Conservation (phyloP, 345 rosid species). For the Melaleuca quinquenervia region DNA sequence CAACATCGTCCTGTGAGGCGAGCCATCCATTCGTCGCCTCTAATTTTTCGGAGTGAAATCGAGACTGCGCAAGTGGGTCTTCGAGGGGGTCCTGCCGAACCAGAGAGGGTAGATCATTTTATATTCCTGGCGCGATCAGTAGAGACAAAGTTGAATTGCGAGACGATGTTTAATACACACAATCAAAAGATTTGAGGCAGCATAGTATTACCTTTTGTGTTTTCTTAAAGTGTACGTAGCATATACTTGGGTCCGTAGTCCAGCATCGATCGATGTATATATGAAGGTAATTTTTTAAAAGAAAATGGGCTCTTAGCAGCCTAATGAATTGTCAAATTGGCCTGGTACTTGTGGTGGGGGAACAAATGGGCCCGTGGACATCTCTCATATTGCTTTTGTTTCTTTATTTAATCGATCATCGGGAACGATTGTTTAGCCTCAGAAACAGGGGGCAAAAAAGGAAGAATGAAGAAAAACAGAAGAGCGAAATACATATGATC, state of each 20-base stretch:
- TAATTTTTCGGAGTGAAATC: background rate
- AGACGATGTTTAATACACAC: background rate
- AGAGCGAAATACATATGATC: background rate
- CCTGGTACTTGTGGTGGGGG: background rate
- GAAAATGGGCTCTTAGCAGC: background rate
- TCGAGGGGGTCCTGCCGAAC: background rate
- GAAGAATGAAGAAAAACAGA: background rate
- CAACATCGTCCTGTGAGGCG: background rate
- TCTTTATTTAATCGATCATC: background rate
- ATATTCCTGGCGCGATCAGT: background rate
- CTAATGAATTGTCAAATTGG: background rate
- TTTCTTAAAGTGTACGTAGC: background rate
- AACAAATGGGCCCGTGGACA: background rate
- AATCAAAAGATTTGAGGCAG: background rate
- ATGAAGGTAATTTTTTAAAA: background rate
- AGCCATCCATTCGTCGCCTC: background rate
- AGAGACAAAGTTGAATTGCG: background rate
- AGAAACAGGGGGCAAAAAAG: background rate
- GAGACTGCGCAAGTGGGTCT: background rate
- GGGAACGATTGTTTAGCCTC: background rate
- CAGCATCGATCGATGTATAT: background rate
- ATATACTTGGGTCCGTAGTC: background rate
- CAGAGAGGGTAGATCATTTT: background rate
- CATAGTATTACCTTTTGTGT: background rate
- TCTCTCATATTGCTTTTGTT: background rate